A percentile compares a stretch with the other conserved stretches of the same genome.
These are phyloP conservation scores for Cucurbitaria berberidis DNA, from an alignment of 2,329 filamentous ascomycete species.

Conservation along the genomic window DNA sequence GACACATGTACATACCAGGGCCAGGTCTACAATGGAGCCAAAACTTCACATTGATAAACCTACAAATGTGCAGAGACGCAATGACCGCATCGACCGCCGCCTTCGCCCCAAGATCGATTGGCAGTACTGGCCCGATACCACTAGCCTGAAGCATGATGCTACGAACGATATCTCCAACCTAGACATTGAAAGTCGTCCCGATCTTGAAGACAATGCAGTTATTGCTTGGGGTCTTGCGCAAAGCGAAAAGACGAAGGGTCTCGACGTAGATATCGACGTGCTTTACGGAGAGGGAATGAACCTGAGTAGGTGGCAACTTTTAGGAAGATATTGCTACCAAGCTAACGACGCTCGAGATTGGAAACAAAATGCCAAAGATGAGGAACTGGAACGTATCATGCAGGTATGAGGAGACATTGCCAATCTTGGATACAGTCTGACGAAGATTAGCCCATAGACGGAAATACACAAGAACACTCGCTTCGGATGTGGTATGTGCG, in stretches of 20 bases:
- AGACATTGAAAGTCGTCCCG: conserved; percentile 3
- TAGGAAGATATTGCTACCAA: background rate
- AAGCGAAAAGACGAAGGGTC: background rate
- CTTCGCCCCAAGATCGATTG: conserved; percentile 6
- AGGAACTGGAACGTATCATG: background rate
- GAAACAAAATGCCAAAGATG: conserved; percentile 4
- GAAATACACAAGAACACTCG: background rate
- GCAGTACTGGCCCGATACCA: conserved; percentile 4
- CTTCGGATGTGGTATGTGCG: conserved; percentile 3
- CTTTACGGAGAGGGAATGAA: conserved; percentile 2
- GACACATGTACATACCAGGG: background rate
- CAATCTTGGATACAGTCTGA: background rate
- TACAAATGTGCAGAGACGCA: background rate
- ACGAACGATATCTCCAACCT: background rate
- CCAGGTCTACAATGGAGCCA: background rate
- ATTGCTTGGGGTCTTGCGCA: conserved; percentile 16
- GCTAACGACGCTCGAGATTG: background rate
- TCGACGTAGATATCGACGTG: conserved; percentile 3
- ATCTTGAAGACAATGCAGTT: conserved; percentile 15
- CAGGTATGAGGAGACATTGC: background rate
- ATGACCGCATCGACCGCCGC: conserved; percentile 1
- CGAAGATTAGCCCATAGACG: background rate
- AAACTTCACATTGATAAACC: background rate
- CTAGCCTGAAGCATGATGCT: background rate
- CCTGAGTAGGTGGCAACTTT: conserved; percentile 5